Percentiles rank a stretch among this genome's conserved stretches.
phyloP scores from a whole-genome alignment of 306 rosid species.

The Cucumis sativus region DNA sequence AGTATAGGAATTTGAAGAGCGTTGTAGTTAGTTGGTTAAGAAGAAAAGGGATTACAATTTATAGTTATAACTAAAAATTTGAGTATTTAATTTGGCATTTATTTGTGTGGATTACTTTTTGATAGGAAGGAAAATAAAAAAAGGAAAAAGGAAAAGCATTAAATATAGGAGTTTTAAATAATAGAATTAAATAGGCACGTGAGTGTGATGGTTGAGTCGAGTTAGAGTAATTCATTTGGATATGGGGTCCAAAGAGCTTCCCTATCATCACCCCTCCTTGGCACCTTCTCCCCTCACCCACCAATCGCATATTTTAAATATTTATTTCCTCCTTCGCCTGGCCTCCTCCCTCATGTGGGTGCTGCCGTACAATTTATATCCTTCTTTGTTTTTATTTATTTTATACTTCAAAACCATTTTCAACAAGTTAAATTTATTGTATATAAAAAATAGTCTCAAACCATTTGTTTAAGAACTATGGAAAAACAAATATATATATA shows the following conservation, averaged over 20 bases:
- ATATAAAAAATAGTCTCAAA: too few relatives aligned
- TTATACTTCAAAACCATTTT: too few relatives aligned
- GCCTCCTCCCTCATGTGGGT: not conserved
- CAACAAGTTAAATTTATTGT: too few relatives aligned
- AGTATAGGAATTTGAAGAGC: too few relatives aligned
- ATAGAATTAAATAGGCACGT: constrained; percentile 6
- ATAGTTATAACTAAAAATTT: too few relatives aligned
- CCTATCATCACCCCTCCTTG: not conserved
- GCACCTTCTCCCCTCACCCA: not conserved
- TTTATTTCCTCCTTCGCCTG: not conserved
- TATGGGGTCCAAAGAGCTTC: not conserved
- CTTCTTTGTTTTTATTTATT: too few relatives aligned
- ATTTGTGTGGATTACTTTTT: not conserved
- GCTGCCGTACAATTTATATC: too few relatives aligned
- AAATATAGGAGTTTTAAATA: not conserved
- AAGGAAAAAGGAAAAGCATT: not conserved
- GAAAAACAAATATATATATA: too few relatives aligned
- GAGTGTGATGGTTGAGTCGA: too few relatives aligned
- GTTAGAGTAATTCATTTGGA: not conserved
- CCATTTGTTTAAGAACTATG: too few relatives aligned
- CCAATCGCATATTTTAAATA: not conserved
- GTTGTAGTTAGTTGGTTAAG: too few relatives aligned
- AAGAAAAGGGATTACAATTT: too few relatives aligned
- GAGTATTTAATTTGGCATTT: not conserved
- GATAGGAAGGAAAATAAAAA: not conserved